phyloP scores from a whole-genome alignment of 2,329 filamentous ascomycete species.

The Amesomyces nigricolor region DNA sequence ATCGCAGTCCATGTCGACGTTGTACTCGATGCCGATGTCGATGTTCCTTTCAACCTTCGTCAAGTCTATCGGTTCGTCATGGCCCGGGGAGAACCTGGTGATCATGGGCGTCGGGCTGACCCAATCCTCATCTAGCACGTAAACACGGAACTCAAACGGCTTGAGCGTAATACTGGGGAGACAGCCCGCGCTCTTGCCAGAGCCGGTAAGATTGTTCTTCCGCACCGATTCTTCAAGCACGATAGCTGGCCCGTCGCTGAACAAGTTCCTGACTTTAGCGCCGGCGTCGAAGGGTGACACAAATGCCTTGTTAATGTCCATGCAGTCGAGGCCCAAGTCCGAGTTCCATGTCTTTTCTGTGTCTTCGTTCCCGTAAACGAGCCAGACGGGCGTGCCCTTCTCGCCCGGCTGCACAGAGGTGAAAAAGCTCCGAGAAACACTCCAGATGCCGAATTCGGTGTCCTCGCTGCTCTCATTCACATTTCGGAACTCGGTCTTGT shows the following conservation, averaged over 20 bases:
- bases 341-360: conserved; percentile 49
- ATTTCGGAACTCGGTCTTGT: conserved; percentile 36
- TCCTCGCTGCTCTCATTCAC: conserved; percentile 31
- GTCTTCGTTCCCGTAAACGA: conserved; percentile 47
- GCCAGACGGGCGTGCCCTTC: conserved; percentile 42
- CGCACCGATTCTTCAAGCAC: conserved; percentile 42
- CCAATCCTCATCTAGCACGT: conserved; percentile 49
- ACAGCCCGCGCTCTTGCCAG: conserved; percentile 49
- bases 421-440: conserved; percentile 47
- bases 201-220: conserved; percentile 43
- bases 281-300: conserved; percentile 51
- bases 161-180: conserved; percentile 46
- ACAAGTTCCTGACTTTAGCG: conserved; percentile 55
- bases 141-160: conserved; percentile 54
- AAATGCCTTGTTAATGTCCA: conserved; percentile 40
- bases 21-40: conserved; percentile 51
- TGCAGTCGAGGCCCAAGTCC: conserved; percentile 39
- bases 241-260: conserved; percentile 55
- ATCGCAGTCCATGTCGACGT: conserved; percentile 56
- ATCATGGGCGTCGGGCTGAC: conserved; percentile 50
- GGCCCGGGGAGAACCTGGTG: conserved; percentile 55
- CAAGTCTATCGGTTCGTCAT: conserved; percentile 53
- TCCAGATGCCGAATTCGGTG: conserved; percentile 49
- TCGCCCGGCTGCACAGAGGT: conserved; percentile 44
- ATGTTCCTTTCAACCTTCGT: conserved; percentile 21